Percentiles rank a stretch among this genome's conserved stretches.
Conservation (phyloP, 1,139 yeast species). For the Diutina mesorugosa region DNA sequence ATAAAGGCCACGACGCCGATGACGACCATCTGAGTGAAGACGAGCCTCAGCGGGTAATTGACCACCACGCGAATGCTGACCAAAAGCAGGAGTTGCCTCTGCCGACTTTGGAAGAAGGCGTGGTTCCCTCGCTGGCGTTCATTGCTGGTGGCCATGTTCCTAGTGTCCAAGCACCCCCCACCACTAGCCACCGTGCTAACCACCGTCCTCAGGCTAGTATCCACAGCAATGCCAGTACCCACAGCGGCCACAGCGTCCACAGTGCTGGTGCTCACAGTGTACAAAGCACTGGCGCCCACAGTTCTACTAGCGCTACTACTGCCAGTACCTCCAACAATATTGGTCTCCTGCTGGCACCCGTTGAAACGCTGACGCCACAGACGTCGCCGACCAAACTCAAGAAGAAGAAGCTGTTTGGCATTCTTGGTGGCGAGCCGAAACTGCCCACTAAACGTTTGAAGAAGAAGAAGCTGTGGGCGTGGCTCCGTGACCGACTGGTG, state of each 20-base stretch:
- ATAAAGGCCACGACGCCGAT: background rate
- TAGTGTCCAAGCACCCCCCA: background rate
- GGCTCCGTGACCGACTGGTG: slow-evolving; percentile 9
- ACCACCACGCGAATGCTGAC: background rate
- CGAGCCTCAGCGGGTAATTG: background rate
- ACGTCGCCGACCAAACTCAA: slow-evolving; percentile 7
- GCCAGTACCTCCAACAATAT: background rate
- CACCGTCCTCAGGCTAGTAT: background rate
- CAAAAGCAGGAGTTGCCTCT: background rate
- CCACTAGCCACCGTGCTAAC: background rate
- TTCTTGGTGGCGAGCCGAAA: background rate
- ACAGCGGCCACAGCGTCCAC: background rate
- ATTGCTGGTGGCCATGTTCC: background rate
- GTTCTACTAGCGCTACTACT: background rate
- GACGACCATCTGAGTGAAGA: background rate
- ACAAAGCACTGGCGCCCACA: background rate
- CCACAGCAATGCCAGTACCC: background rate
- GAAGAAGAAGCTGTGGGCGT: slow-evolving; percentile 28
- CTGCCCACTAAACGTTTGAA: slow-evolving; percentile 11
- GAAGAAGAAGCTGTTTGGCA: slow-evolving; percentile 16
- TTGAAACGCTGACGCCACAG: background rate
- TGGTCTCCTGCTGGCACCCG: background rate
- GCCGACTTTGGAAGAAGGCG: background rate
- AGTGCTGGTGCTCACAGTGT: background rate
- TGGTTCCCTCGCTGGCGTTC: background rate